A percentile compares a stretch with the other conserved stretches of the same genome.
These are phyloP conservation scores for Pichia sp. DNA, from an alignment of 1,139 yeast genomes.

Conservation along the genomic window DNA sequence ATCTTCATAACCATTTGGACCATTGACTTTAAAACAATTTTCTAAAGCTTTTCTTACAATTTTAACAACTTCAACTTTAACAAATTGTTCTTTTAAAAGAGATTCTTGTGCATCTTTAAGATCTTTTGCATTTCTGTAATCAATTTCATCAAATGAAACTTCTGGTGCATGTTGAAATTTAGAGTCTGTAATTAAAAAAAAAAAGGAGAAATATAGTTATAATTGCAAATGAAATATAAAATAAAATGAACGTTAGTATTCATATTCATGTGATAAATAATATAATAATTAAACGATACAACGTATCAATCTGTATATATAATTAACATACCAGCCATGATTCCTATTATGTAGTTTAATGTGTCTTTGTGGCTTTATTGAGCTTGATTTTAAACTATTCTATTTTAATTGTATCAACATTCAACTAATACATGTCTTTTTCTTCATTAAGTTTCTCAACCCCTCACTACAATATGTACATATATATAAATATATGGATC, in stretches of 20 bases:
- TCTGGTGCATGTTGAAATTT: conserved; percentile 48
- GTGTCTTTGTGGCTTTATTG: too few species aligned
- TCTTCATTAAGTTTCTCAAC: too few species aligned
- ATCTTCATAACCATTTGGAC: conserved; percentile 70
- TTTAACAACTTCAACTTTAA: conserved; percentile 62
- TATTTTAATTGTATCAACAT: too few species aligned
- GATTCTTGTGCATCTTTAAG: conserved; percentile 71
- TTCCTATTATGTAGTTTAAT: too few species aligned
- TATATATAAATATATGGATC: background rate
- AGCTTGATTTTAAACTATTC: too few species aligned
- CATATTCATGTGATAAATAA: background rate
- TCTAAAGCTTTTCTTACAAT: conserved; percentile 69
- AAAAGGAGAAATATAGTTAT: background rate
- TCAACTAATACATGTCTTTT: too few species aligned
- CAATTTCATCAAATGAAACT: conserved; percentile 79
- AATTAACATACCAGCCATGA: too few species aligned
- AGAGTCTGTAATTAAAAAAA: conserved; percentile 1
- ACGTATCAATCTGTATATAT: background rate
- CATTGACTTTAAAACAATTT: conserved; percentile 54
- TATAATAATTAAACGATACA: background rate
- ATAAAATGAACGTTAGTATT: background rate
- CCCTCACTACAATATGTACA: too few species aligned
- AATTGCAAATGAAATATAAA: background rate
- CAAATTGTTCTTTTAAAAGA: conserved; percentile 74
- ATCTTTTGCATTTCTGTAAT: conserved; percentile 59